A percentile compares a stretch with the other conserved stretches of the same genome.
Conservation (phyloP, 148 eudicot species). For the Rhododendron williamsianum region DNA sequence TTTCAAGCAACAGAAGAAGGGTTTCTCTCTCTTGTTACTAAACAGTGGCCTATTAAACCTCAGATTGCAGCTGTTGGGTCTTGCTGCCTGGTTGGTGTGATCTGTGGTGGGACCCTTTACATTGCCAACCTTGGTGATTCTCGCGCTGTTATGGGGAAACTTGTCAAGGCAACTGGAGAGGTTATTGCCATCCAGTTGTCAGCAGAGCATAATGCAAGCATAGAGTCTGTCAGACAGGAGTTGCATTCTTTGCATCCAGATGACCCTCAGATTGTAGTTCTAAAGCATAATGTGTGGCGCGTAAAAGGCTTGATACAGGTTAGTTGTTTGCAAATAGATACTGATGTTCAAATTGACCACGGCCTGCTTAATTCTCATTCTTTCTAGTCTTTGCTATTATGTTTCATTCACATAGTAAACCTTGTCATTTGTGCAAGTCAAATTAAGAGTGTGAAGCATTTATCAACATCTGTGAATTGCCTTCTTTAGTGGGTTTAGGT, state of each 20-base stretch:
- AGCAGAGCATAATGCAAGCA: constrained; percentile 65
- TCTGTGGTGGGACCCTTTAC: constrained; percentile 59
- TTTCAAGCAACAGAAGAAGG: constrained; percentile 88
- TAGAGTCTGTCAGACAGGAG: constrained; percentile 80
- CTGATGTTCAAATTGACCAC: background rate
- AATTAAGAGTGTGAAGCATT: background rate
- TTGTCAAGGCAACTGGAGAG: constrained; percentile 68
- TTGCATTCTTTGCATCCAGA: constrained; percentile 72
- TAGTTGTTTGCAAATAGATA: constrained; percentile 2
- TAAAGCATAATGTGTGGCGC: constrained; percentile 86
- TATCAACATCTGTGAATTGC: background rate
- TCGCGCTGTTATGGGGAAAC: constrained; percentile 70
- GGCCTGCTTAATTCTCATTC: background rate
- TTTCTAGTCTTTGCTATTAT: background rate
- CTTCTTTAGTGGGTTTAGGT: background rate
- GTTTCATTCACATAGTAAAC: background rate
- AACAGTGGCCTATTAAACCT: constrained; percentile 70
- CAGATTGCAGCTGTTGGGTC: constrained; percentile 89
- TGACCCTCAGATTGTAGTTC: constrained; percentile 65
- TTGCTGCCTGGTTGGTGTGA: constrained; percentile 73
- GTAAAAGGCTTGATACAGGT: constrained; percentile 88
- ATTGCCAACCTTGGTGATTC: constrained; percentile 79
- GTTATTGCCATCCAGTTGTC: constrained; percentile 68
- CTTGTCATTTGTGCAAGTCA: background rate
- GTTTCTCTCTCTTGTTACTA: constrained; percentile 61